A percentile compares a stretch with the other conserved stretches of the same genome.
Evolutionary conservation across 2,329 filamentous ascomycete genomes (phyloP).

Genomic region (Aspergillus hortae): DNA sequence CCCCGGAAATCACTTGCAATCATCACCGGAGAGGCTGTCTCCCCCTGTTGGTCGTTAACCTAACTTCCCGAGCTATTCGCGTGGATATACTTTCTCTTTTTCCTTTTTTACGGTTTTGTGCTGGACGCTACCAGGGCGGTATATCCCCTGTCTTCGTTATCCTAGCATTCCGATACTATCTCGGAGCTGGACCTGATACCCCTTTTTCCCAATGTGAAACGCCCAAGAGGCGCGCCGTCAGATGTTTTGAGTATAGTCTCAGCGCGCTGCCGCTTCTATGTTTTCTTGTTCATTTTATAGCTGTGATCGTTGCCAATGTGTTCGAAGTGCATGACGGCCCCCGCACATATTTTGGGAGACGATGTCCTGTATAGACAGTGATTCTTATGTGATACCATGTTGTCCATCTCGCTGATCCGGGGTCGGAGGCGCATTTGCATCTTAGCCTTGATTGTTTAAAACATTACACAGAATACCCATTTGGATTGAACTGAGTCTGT

Average conservation of each 20-base stretch:
- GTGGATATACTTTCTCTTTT: conserved; percentile 1
- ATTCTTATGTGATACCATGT: conserved; percentile 17
- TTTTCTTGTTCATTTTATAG: conserved; percentile 3
- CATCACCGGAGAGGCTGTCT: conserved; percentile 14
- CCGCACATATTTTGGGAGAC: conserved; percentile 11
- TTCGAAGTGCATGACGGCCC: conserved; percentile 3
- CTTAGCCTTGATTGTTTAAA: conserved; percentile 7
- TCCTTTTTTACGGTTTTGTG: neutral
- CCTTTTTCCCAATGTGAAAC: neutral
- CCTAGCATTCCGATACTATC: neutral
- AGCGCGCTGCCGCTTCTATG: conserved; percentile 1
- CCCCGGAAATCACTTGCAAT: conserved; percentile 25
- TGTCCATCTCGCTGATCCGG: conserved; percentile 7
- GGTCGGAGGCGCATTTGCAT: conserved; percentile 5
- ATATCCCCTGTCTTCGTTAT: conserved; percentile 1
- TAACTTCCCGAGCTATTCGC: neutral
- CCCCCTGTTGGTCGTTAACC: conserved; percentile 10
- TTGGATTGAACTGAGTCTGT: conserved; percentile 1
- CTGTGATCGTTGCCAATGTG: conserved; percentile 1
- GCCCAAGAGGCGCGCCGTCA: neutral
- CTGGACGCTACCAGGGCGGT: conserved; percentile 12
- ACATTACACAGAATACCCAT: conserved; percentile 11
- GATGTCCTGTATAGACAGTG: conserved; percentile 12
- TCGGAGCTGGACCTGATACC: neutral
- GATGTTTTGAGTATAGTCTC: neutral